phyloP scores from a whole-genome alignment of 495 filamentous ascomycete species.

The Bacidia gigantensis region DNA sequence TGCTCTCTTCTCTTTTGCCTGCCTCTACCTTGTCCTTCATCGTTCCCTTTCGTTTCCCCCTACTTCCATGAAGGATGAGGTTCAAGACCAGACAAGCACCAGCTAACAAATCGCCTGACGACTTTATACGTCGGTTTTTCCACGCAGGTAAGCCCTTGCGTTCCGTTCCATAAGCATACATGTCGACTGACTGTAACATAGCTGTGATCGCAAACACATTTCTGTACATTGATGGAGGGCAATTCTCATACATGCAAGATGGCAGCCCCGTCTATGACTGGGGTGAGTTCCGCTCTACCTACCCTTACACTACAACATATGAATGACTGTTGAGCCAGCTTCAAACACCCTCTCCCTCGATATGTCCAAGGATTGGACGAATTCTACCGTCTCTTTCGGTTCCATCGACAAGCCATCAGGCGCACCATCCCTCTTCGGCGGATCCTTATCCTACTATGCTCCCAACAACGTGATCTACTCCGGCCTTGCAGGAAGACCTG shows the following conservation, averaged over 20 bases:
- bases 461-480: constrained; percentile 4
- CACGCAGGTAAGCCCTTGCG: too few species aligned
- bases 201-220: constrained; percentile 7
- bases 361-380: constrained; percentile 10
- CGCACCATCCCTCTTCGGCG: not conserved
- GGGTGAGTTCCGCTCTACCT: not conserved
- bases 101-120: too few species aligned
- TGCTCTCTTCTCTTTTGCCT: too few species aligned
- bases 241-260: not conserved
- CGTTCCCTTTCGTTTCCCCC: too few species aligned
- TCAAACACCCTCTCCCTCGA: constrained; percentile 8
- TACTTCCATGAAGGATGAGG: too few species aligned
- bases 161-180: too few species aligned
- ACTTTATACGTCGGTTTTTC: too few species aligned
- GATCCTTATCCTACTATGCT: constrained; percentile 7
- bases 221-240: constrained; percentile 14
- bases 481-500: constrained; percentile 8
- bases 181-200: too few species aligned
- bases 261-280: not conserved
- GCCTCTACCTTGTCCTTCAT: too few species aligned
- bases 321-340: not conserved
- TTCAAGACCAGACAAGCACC: too few species aligned
- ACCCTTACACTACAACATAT: not conserved
- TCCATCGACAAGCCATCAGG: constrained; percentile 5
- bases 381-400: not conserved